A percentile compares a stretch with the other conserved stretches of the same genome.
Conservation (phyloP, 805 yeast species). For the Candida michaelii region DNA sequence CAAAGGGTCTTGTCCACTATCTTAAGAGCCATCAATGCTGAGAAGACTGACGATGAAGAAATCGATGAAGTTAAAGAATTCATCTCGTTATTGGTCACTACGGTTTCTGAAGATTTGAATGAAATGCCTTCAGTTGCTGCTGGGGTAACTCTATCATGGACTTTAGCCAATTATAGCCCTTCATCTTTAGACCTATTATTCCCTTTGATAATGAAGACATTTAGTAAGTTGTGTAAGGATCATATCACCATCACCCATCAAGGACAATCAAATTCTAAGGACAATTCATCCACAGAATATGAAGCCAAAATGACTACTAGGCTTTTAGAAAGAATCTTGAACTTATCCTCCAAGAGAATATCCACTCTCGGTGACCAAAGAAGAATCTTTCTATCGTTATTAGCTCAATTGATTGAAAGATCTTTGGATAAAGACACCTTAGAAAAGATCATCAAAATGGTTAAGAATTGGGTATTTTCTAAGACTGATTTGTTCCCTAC, state of each 20-base stretch:
- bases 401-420: slow-evolving; percentile 89
- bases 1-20: slow-evolving; percentile 74
- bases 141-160: slow-evolving; percentile 81
- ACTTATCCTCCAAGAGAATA: slow-evolving; percentile 76
- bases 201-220: slow-evolving; percentile 78
- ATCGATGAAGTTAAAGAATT: slow-evolving; percentile 66
- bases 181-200: slow-evolving; percentile 71
- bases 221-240: slow-evolving; percentile 86
- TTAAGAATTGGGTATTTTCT: slow-evolving; percentile 87
- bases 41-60: slow-evolving; percentile 46
- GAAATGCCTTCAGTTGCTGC: slow-evolving; percentile 80
- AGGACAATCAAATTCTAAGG: slow-evolving; percentile 36
- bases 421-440: slow-evolving; percentile 76
- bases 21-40: slow-evolving; percentile 60
- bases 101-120: slow-evolving; percentile 76
- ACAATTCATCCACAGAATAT: slow-evolving; percentile 47
- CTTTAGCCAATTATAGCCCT: slow-evolving; percentile 73
- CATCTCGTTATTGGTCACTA: slow-evolving; percentile 57
- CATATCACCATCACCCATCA: slow-evolving; percentile 67
- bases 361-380: slow-evolving; percentile 91
- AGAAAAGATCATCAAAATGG: slow-evolving; percentile 71
- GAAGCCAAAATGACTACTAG: slow-evolving; percentile 81
- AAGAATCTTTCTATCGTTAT: slow-evolving; percentile 76
- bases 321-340: slow-evolving; percentile 71
- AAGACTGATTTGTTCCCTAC: slow-evolving; percentile 87